Percentiles rank a stretch among this genome's conserved stretches.
phyloP scores from a whole-genome alignment of 2,329 filamentous ascomycete genomes.

The Penicillium fuscoglaucum region DNA sequence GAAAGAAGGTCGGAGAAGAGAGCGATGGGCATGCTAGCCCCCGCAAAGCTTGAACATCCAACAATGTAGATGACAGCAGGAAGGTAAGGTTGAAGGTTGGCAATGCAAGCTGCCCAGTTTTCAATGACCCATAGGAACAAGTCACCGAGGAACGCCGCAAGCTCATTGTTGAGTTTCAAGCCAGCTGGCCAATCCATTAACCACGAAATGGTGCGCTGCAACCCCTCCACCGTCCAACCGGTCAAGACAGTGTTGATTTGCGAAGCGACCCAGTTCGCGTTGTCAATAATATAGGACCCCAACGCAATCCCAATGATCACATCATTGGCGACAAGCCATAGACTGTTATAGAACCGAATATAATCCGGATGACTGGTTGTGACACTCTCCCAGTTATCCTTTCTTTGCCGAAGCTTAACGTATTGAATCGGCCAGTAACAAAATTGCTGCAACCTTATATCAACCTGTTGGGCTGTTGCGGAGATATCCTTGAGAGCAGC shows the following conservation, averaged over 20 bases:
- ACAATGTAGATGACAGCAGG: slow-evolving; percentile 88
- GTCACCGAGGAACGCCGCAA: slow-evolving; percentile 91
- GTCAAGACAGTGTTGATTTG: slow-evolving; percentile 74
- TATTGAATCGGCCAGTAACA: slow-evolving; percentile 99
- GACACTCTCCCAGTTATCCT: slow-evolving; percentile 91
- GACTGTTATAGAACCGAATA: slow-evolving; percentile 96
- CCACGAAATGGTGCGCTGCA: slow-evolving; percentile 89
- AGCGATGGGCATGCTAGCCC: slow-evolving; percentile 94
- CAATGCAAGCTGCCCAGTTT: slow-evolving; percentile 90
- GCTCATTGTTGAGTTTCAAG: slow-evolving; percentile 89
- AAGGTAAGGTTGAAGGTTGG: slow-evolving; percentile 73
- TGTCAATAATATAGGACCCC: slow-evolving; percentile 96
- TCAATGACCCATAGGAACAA: slow-evolving; percentile 98
- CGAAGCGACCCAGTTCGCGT: slow-evolving; percentile 77
- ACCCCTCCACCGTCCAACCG: slow-evolving; percentile 81
- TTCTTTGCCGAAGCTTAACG: slow-evolving; percentile 81
- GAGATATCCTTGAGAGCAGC: slow-evolving; percentile 93
- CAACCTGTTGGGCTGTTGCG: slow-evolving; percentile 93
- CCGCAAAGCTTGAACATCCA: slow-evolving; percentile 90
- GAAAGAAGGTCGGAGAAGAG: slow-evolving; percentile 93
- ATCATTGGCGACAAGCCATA: slow-evolving; percentile 98
- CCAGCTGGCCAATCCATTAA: slow-evolving; percentile 94
- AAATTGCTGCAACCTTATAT: slow-evolving; percentile 95
- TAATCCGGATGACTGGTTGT: slow-evolving; percentile 96
- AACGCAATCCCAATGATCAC: slow-evolving; percentile 97